Evolutionary conservation across 2,329 filamentous ascomycete species (phyloP).

Genomic region (Epichloe sp.): DNA sequence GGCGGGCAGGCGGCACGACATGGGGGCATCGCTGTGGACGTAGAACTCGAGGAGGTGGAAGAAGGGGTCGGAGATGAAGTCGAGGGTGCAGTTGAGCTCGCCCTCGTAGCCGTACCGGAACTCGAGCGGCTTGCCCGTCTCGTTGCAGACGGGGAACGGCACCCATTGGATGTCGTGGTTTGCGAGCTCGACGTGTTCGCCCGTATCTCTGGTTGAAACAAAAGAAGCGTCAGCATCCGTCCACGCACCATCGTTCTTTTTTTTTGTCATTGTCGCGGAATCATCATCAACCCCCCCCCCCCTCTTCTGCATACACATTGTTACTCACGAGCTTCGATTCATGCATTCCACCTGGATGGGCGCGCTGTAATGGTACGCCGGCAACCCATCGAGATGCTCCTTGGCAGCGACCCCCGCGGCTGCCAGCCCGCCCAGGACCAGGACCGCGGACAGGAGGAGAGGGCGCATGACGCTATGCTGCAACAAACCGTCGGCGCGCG

Average conservation of each 20-base stretch:
- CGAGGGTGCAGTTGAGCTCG: conserved; percentile 75
- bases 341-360: conserved; percentile 59
- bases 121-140: conserved; percentile 70
- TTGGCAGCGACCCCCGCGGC: conserved; percentile 14
- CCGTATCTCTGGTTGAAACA: conserved; percentile 52
- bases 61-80: conserved; percentile 63
- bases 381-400: conserved; percentile 26
- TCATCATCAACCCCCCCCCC: too few relatives aligned
- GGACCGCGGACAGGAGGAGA: background rate
- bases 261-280: too few relatives aligned
- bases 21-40: conserved; percentile 87
- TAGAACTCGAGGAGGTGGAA: conserved; percentile 94
- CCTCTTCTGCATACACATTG: too few relatives aligned
- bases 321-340: conserved; percentile 51
- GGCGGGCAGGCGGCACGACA: conserved; percentile 79
- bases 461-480: too few relatives aligned
- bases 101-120: conserved; percentile 73
- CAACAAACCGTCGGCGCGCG: background rate
- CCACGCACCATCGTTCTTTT: too few relatives aligned
- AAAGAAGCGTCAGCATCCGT: background rate
- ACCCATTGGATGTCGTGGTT: conserved; percentile 81
- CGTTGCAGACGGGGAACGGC: conserved; percentile 81
- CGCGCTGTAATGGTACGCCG: conserved; percentile 54
- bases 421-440: background rate
- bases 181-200: conserved; percentile 75